Evolutionary conservation across 2,329 filamentous ascomycete genomes (phyloP), one percentile per base, ranked within the genome.

Genomic region (Cladophialophora chaetospira): DNA sequence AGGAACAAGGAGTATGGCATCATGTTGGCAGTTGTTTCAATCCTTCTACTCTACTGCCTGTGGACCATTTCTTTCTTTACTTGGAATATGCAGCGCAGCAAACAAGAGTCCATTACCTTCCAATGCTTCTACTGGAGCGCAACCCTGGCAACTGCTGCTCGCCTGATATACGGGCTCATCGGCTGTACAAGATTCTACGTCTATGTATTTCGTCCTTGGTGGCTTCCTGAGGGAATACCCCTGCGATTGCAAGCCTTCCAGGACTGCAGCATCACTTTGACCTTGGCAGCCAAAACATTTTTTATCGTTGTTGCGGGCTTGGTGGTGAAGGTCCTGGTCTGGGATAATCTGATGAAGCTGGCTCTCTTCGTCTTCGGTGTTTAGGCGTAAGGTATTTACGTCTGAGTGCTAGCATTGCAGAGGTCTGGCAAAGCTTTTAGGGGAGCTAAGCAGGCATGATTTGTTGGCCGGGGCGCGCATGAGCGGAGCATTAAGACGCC

Each of bases 291-390:
- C 9, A 19, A 36, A 29, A 2, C 21, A n/a, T 36, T 36, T 19
- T 17, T 13, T n/a, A 3, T 48, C 35, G 29, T 36, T 36, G 29
- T 36, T 36, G 45, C 21, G 10, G 28, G 45, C 11, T 29, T 36
- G 17, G 13, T 26, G 45, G 45, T 48, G 9, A 48, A 48, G 29
- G 17, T 26, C 5, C 23, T 36, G 31, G 29, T 36, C 28, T 48
- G 36, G 19, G 28, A 48, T 29, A 48, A 36, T 33, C 15, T 48
- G 29, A 21, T 48, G 15, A 48, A 48, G 45, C 45, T 48, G 45
- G 28, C 21, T 10, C 15, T 36, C 19, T 9, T 23, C 17, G 25
- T 48, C 17, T 33, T 48, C 19, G 15, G 44, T 35, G 17, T 33
- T n/a, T n/a, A n/a, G n/a, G n/a, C n/a, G n/a, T n/a, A n/a, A n/a